Base-by-base conservation (phyloP, 2,329 filamentous ascomycete species). In the Fusarium cyanostomum region DNA sequence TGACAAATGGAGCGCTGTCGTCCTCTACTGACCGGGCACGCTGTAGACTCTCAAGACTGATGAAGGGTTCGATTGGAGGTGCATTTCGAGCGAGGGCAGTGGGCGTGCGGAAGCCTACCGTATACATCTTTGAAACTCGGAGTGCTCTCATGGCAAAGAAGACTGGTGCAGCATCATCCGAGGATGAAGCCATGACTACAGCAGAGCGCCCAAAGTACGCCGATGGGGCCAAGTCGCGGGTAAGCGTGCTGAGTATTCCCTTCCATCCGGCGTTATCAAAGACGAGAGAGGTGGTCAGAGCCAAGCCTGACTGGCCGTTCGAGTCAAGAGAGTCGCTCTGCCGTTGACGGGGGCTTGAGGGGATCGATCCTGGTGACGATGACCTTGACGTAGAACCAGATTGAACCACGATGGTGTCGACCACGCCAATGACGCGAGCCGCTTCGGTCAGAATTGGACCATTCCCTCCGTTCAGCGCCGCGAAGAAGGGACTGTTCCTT, bases 201-300 rank as follows among this genome's bases (percentile, higher is more conserved):
- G 91, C 92, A 5, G 91, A 87, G 43, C 91, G 87, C 37, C 87
- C 89, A 64, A 85, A 86, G 74, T 94, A 96, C 1, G 92, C 92
- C 5, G 91, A 93, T 0, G 92, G 92, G 0, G 93, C 90, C 66
- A 94, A 88, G 69, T 96, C 92, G 18, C 90, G 85, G 5, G 89
- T 95, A 56, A 96, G 80, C 1, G 92, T 93, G 49, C 91, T 90
- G 43, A 92, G 83, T 55, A 96, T 94, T 2, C 92, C 92, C 74
- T 92, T 92, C 91, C 92, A 95, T 12, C 88, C 88, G 10, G 91
- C 90, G 67, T 96, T 96, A 69, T 95, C 92, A 42, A 92, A 90
- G 13, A 94, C 80, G 35, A 94, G 84, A 6, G 80, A 79, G 0
- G 83, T 82, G 50, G 81, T 83, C 10, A 82, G 77, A 3, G 82